These are phyloP conservation scores for Fusarium redolens DNA, from an alignment of 2,329 filamentous ascomycete genomes.

Conservation along the genomic window DNA sequence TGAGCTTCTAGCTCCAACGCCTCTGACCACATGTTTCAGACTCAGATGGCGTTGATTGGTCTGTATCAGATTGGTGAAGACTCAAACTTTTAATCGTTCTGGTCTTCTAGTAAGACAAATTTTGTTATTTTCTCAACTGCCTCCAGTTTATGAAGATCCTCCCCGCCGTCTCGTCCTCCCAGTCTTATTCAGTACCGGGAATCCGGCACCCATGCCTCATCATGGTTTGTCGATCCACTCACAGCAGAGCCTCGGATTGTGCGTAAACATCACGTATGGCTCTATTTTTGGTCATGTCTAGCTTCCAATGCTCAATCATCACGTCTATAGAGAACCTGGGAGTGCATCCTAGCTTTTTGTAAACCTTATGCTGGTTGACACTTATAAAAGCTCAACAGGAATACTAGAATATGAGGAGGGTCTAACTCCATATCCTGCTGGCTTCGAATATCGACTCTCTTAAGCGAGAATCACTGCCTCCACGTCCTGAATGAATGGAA, in stretches of 20 bases:
- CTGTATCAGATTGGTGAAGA: not conserved
- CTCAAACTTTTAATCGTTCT: not conserved
- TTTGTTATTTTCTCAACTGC: not conserved
- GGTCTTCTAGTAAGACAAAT: not conserved
- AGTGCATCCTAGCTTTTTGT: too few relatives aligned
- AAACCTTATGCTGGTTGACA: not conserved
- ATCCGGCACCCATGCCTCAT: constrained; percentile 6
- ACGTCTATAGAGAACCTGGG: not conserved
- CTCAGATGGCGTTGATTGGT: not conserved
- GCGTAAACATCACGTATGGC: not conserved
- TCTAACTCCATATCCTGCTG: not conserved
- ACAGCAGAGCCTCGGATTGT: constrained; percentile 15
- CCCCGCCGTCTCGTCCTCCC: constrained; percentile 1
- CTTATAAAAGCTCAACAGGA: not conserved
- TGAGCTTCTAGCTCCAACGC: not conserved
- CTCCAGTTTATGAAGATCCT: not conserved
- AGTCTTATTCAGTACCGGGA: not conserved
- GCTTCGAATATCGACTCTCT: not conserved
- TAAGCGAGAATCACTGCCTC: constrained; percentile 7
- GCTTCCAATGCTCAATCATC: not conserved
- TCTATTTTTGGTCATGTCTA: constrained; percentile 17
- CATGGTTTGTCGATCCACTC: not conserved
- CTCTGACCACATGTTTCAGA: constrained; percentile 25
- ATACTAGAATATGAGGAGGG: not conserved
- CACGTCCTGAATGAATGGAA: not conserved